phyloP scores from a whole-genome alignment of 306 rosid species.

The Cucurbita moschata region DNA sequence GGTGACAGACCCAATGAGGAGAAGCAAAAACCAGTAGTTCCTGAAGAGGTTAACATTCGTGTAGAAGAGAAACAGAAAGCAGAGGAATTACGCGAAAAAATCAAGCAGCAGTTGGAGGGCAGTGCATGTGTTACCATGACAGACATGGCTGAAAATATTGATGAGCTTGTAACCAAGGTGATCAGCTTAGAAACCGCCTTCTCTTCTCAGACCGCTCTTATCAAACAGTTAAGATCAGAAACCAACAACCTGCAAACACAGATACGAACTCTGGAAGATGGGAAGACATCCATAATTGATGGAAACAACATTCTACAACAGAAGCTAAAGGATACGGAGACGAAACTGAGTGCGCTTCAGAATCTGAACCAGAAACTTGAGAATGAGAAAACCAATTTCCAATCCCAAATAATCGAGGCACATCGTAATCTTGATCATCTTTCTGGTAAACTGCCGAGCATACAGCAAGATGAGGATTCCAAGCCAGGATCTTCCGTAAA shows the following conservation, averaged over 20 bases:
- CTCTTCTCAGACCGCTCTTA: constrained; percentile 57
- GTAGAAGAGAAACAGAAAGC: constrained; percentile 27
- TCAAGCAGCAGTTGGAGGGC: constrained; percentile 45
- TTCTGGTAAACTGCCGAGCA: constrained; percentile 34
- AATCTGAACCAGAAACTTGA: constrained; percentile 38
- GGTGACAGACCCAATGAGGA: constrained; percentile 9
- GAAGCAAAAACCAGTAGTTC: constrained; percentile 10
- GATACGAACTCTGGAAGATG: constrained; percentile 44
- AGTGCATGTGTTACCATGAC: constrained; percentile 36
- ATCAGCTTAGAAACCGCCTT: constrained; percentile 59
- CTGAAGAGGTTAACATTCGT: constrained; percentile 11
- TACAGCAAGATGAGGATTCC: constrained; percentile 33
- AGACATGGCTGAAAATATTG: constrained; percentile 79
- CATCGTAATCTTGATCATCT: constrained; percentile 37
- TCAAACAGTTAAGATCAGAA: constrained; percentile 49
- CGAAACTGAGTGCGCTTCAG: constrained; percentile 30
- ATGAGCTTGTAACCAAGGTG: constrained; percentile 72
- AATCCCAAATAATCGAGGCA: constrained; percentile 43
- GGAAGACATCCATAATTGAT: constrained; percentile 32
- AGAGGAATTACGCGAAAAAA: constrained; percentile 30
- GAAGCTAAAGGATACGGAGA: constrained; percentile 56
- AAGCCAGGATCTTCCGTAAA: constrained; percentile 1
- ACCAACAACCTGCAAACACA: constrained; percentile 56
- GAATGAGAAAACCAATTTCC: constrained; percentile 43
- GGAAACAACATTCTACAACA: constrained; percentile 32